These are phyloP conservation scores for Kondoa subrosea DNA, from an alignment of 768 basidiomycete genomes.

Conservation along the genomic window DNA sequence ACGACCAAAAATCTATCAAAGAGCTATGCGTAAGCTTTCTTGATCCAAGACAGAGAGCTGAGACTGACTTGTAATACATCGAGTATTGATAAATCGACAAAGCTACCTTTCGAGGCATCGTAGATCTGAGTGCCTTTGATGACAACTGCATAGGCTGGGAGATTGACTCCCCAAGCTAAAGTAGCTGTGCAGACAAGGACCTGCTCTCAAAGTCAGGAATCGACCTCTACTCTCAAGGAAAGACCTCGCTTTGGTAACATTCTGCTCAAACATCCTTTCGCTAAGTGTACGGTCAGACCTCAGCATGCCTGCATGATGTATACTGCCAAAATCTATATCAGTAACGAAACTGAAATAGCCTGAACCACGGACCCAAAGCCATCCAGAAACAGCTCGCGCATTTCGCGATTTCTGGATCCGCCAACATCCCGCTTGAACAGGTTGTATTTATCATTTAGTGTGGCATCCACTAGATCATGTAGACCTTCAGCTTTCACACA, in stretches of 20 bases:
- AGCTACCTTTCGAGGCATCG: slow-evolving; percentile 71
- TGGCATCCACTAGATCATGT: slow-evolving; percentile 59
- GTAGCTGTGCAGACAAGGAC: slow-evolving; percentile 97
- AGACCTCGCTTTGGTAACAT: slow-evolving; percentile 64
- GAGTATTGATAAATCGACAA: slow-evolving; percentile 78
- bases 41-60: neutral
- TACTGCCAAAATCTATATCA: slow-evolving; percentile 34
- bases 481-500: slow-evolving; percentile 49
- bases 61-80: slow-evolving; percentile 53
- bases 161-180: slow-evolving; percentile 95
- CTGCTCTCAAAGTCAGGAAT: slow-evolving; percentile 40
- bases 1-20: slow-evolving; percentile 85
- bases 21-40: neutral
- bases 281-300: slow-evolving; percentile 83
- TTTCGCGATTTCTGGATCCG: slow-evolving; percentile 78
- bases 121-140: slow-evolving; percentile 90
- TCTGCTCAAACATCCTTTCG: slow-evolving; percentile 81
- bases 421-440: slow-evolving; percentile 61
- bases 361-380: slow-evolving; percentile 46
- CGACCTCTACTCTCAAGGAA: neutral
- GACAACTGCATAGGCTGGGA: slow-evolving; percentile 76
- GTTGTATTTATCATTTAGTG: slow-evolving; percentile 61
- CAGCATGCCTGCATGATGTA: slow-evolving; percentile 97
- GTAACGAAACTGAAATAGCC: neutral
- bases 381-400: slow-evolving; percentile 77